Evolutionary conservation across 768 basidiomycete genomes (phyloP).

Genomic region (Coprinopsis cinerea): DNA sequence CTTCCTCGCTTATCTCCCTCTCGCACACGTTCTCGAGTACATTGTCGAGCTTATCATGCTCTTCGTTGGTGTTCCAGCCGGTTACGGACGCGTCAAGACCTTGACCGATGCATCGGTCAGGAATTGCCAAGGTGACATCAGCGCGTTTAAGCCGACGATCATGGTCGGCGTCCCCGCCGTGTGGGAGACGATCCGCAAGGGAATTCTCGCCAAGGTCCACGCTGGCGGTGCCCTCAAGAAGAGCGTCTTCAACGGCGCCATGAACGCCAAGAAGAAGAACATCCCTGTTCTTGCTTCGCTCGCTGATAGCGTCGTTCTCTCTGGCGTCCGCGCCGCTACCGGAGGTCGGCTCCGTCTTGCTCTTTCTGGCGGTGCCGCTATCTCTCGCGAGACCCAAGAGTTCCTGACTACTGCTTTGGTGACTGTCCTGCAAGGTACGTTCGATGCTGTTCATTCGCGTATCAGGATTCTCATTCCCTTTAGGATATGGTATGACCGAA

Average conservation of each 20-base stretch:
- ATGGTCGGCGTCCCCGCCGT: slow-evolving; percentile 95
- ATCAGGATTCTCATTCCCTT: slow-evolving; percentile 8
- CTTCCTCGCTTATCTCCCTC: slow-evolving; percentile 88
- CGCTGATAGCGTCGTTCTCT: slow-evolving; percentile 73
- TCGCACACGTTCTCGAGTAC: slow-evolving; percentile 94
- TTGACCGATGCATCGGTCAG: slow-evolving; percentile 92
- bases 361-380: slow-evolving; percentile 80
- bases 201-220: slow-evolving; percentile 79
- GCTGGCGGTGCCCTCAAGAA: slow-evolving; percentile 61
- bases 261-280: slow-evolving; percentile 65
- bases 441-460: neutral
- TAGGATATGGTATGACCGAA: slow-evolving; percentile 95
- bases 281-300: slow-evolving; percentile 60
- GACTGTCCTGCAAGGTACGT: slow-evolving; percentile 77
- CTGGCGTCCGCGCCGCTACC: slow-evolving; percentile 72
- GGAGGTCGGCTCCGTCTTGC: slow-evolving; percentile 83
- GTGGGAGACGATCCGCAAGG: slow-evolving; percentile 97
- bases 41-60: slow-evolving; percentile 80
- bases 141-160: slow-evolving; percentile 77
- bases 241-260: slow-evolving; percentile 73
- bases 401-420: slow-evolving; percentile 81
- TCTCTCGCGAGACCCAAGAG: slow-evolving; percentile 85
- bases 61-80: slow-evolving; percentile 73
- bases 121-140: slow-evolving; percentile 80
- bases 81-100: slow-evolving; percentile 93